Evolutionary conservation across 179 eudicot species (phyloP), one percentile per base, ranked within the genome.

Genomic region (Nepenthes alata): DNA sequence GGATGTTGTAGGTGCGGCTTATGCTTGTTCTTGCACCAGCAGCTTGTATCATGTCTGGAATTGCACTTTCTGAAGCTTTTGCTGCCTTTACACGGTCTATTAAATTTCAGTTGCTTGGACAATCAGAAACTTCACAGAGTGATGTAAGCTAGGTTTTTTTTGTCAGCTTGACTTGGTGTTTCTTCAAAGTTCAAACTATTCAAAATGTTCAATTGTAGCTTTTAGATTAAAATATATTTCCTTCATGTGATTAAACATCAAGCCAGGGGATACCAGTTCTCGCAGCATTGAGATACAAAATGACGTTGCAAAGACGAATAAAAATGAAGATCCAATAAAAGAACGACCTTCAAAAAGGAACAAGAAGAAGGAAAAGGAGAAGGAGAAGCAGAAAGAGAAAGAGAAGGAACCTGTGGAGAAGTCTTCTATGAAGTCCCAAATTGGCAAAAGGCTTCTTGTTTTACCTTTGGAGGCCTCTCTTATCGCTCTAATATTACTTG

Each of bases 11-110:
- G 98, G 98, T 93, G 60, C 97, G 97, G 0, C 78, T 93, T 67
- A 93, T 93, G 98, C 95, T 93, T 75, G 98, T 93, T 55, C 78
- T 93, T 72, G 98, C 98, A 58, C 98, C 98, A 38, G 98, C 98
- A 37, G 97, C 98, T 70, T 93, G 98, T 74, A 93, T 93, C 61
- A 68, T 84, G 83, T 93, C 98, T 72, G 98, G 98, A 70, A 89
- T 93, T 76, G 98, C 98, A 52, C 90, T 93, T 58, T 93, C 98
- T 11, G 93, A 77, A 85, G 89, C 98, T 48, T 93, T 93, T 74
- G 78, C 74, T 68, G 89, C 87, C 66, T 78, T 93, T 60, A 80
- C 98, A 5, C 76, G 83, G 64, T 93, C 98, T 55, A 77, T 93
- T 60, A 93, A 89, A 71, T 85, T 73, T 64, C 85, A 85, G 71